These are phyloP conservation scores for Raphanus hybrid DNA, from an alignment of 441 rosid species.

Conservation along the genomic window DNA sequence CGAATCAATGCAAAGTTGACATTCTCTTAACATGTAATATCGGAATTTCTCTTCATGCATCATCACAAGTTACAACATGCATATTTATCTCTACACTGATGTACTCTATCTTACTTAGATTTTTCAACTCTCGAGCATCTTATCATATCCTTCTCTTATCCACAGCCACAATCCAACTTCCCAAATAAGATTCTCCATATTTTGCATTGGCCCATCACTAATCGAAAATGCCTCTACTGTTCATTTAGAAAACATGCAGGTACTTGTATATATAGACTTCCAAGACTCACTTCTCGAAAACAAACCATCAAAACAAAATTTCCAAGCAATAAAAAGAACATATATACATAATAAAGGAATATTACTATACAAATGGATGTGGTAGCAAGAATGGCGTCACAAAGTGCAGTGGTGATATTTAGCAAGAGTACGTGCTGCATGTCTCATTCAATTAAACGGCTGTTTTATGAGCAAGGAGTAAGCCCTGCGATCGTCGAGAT, in stretches of 20 bases:
- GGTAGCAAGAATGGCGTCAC: conserved; percentile 4
- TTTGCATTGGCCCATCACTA: conserved; percentile 9
- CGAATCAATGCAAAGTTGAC: conserved; percentile 48
- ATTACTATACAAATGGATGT: conserved; percentile 6
- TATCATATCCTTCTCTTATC: conserved; percentile 2
- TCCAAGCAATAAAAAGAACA: neutral
- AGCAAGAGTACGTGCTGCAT: conserved; percentile 71
- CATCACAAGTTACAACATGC: conserved; percentile 40
- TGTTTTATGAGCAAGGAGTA: conserved; percentile 89
- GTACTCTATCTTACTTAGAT: conserved; percentile 3
- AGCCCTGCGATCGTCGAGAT: conserved; percentile 79
- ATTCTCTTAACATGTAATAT: conserved; percentile 42
- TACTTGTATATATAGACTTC: conserved; percentile 5
- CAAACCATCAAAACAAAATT: neutral
- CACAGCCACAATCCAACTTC: neutral
- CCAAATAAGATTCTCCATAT: neutral
- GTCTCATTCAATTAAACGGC: conserved; percentile 84
- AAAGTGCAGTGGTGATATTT: conserved; percentile 51
- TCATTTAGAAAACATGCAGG: conserved; percentile 6
- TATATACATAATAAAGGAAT: neutral
- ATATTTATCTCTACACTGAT: conserved; percentile 19
- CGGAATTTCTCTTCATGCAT: conserved; percentile 35
- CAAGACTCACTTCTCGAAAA: neutral
- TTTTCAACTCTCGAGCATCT: conserved; percentile 4
- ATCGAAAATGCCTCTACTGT: neutral